Base-by-base conservation (phyloP, 1,284 basidiomycete genomes). In the Peniophora sp. region DNA sequence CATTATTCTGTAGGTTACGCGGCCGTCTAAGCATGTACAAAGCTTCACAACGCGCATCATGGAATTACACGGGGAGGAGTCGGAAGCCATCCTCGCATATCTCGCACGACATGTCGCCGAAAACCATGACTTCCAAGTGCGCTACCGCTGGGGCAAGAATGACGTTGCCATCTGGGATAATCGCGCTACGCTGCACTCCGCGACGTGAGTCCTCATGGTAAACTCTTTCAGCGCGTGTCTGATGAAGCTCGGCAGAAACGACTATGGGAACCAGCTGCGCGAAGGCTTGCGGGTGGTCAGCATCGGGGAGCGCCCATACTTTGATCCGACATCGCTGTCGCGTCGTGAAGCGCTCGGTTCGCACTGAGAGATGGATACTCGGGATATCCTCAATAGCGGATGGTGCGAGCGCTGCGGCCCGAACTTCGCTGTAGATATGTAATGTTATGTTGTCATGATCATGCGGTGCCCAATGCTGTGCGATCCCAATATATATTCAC, bases 21-120 rank as follows among this genome's bases (percentile, higher is more conserved):
- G n/a, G n/a, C n/a, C n/a, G n/a, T n/a, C 35, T 35, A 32, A 32
- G 17, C 24, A 14, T 41, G 20, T 17, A 14, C 24, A 36, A 44
- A 75, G 71, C 8, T 88, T 88, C 67, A 86, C 82, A 2, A 76
- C 72, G 55, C 73, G 75, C 34, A 83, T 88, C 59, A 64, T 79
- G 42, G 83, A 80, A 59, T 68, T 88, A 37, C 69, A 72, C 3
- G 66, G 67, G 17, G 78, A 79, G 49, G 85, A 88, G 66, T 79
- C 76, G 23, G 73, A 79, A 43, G 58, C 69, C 27, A 54, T 80
- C 3, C 67, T 82, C 22, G 66, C 71, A 9, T 76, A 76, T 61
- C 66, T 83, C 5, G 69, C 67, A 56, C 65, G 70, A 14, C 72
- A 75, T 51, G 62, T 77, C 48, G 61, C 72, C 2, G 73, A 77